These are phyloP conservation scores for Candida mattraensis DNA, from an alignment of 805 yeast species.

Conservation along the genomic window DNA sequence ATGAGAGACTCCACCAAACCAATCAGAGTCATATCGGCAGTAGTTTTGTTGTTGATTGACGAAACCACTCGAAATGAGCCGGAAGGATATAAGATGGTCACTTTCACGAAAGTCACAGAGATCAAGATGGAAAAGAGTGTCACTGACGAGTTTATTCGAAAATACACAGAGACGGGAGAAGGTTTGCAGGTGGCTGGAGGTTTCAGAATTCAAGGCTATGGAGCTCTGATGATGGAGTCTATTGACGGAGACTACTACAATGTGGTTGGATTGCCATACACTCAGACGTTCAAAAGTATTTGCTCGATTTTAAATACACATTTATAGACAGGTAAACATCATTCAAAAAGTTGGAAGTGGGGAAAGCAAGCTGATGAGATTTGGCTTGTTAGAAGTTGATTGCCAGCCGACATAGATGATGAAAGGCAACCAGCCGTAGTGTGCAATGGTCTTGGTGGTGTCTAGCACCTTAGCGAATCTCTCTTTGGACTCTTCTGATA, in stretches of 20 bases:
- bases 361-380: constrained; percentile 69
- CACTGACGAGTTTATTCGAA: constrained; percentile 53
- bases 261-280: constrained; percentile 84
- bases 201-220: constrained; percentile 75
- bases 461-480: constrained; percentile 82
- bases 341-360: constrained; percentile 74
- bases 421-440: constrained; percentile 97
- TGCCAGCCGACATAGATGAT: constrained; percentile 88
- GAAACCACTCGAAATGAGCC: constrained; percentile 8
- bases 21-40: constrained; percentile 55
- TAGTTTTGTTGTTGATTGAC: constrained; percentile 39
- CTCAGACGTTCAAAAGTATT: constrained; percentile 44
- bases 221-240: constrained; percentile 59
- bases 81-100: constrained; percentile 16
- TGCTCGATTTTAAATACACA: constrained; percentile 18
- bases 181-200: constrained; percentile 91
- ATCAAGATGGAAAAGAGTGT: constrained; percentile 43
- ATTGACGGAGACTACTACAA: constrained; percentile 82
- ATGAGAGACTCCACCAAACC: constrained; percentile 46
- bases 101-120: constrained; percentile 27
- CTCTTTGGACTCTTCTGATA: constrained; percentile 62
- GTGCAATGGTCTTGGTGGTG: constrained; percentile 82
- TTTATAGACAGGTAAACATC: constrained; percentile 9
- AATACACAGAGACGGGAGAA: constrained; percentile 70
- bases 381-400: constrained; percentile 81